Conservation (phyloP, 805 yeast genomes). For the Kuraishia hungarica region DNA sequence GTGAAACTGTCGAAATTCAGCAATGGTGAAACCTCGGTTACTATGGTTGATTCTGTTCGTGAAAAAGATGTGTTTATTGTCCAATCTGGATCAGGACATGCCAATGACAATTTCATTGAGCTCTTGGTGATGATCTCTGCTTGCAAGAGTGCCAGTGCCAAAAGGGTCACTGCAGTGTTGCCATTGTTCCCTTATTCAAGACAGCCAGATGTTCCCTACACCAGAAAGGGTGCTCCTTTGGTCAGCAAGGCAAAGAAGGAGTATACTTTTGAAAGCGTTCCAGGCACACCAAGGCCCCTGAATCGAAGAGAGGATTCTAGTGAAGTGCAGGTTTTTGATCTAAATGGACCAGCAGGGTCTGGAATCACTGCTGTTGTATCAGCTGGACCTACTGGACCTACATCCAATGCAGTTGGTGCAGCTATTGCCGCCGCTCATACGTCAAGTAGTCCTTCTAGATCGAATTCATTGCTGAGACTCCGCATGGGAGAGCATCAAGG, state of each 20-base stretch:
- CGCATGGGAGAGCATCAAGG: not conserved
- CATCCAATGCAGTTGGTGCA: not conserved
- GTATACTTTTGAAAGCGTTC: slow-evolving; percentile 35
- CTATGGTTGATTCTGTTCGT: slow-evolving; percentile 80
- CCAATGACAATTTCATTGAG: slow-evolving; percentile 81
- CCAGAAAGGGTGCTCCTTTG: slow-evolving; percentile 67
- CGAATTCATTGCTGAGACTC: slow-evolving; percentile 3
- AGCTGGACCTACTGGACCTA: not conserved
- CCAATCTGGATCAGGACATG: slow-evolving; percentile 82
- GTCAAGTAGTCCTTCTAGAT: not conserved
- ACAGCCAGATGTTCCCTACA: slow-evolving; percentile 89
- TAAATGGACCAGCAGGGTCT: slow-evolving; percentile 1
- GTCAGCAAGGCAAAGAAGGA: slow-evolving; percentile 20
- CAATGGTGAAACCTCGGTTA: slow-evolving; percentile 92
- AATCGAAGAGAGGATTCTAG: slow-evolving; percentile 14
- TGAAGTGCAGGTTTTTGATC: not conserved
- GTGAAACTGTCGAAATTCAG: slow-evolving; percentile 61
- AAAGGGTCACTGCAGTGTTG: slow-evolving; percentile 79
- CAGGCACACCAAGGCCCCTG: slow-evolving; percentile 36
- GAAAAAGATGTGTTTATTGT: slow-evolving; percentile 93
- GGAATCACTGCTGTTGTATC: not conserved
- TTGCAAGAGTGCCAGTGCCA: slow-evolving; percentile 86
- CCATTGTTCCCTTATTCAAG: slow-evolving; percentile 95
- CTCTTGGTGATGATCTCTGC: slow-evolving; percentile 81
- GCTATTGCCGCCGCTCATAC: not conserved